Evolutionary conservation across 1,139 yeast species (phyloP).

Genomic region (Debaryomycetaceae sp.): DNA sequence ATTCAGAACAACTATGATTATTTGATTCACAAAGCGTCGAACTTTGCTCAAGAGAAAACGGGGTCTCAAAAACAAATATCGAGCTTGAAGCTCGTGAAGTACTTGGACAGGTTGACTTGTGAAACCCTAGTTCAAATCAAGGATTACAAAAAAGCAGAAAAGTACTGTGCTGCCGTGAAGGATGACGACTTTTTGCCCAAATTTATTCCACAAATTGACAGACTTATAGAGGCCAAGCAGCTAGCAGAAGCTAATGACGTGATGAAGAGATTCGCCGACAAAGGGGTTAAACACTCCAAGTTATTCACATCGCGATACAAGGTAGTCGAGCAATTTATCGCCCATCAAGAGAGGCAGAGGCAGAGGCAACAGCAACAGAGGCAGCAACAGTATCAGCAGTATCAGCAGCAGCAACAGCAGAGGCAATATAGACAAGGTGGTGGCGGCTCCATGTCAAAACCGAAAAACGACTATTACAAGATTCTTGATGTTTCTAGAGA

Average conservation of each 20-base stretch:
- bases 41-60: slow-evolving; percentile 17
- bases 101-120: slow-evolving; percentile 43
- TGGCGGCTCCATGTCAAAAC: slow-evolving; percentile 31
- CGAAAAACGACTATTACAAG: slow-evolving; percentile 76
- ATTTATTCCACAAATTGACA: slow-evolving; percentile 41
- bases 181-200: slow-evolving; percentile 45
- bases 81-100: slow-evolving; percentile 20
- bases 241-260: slow-evolving; percentile 39
- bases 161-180: slow-evolving; percentile 31
- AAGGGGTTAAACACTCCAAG: slow-evolving; percentile 37
- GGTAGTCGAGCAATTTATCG: slow-evolving; percentile 19
- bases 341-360: slow-evolving; percentile 27
- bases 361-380: slow-evolving; percentile 50
- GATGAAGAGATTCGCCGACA: slow-evolving; percentile 19
- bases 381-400: slow-evolving; percentile 47
- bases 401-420: slow-evolving; percentile 39
- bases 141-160: slow-evolving; percentile 23
- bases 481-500: slow-evolving; percentile 63
- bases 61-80: slow-evolving; percentile 7
- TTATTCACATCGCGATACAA: slow-evolving; percentile 29
- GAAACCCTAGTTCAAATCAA: slow-evolving; percentile 39
- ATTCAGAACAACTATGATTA: slow-evolving; percentile 34
- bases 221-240: slow-evolving; percentile 36
- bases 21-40: slow-evolving; percentile 18
- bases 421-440: slow-evolving; percentile 39